Percentiles rank a stretch among this genome's conserved stretches.
These are phyloP conservation scores for Micromonas commoda DNA, from an alignment of 139 green algal species.

Conservation along the genomic window DNA sequence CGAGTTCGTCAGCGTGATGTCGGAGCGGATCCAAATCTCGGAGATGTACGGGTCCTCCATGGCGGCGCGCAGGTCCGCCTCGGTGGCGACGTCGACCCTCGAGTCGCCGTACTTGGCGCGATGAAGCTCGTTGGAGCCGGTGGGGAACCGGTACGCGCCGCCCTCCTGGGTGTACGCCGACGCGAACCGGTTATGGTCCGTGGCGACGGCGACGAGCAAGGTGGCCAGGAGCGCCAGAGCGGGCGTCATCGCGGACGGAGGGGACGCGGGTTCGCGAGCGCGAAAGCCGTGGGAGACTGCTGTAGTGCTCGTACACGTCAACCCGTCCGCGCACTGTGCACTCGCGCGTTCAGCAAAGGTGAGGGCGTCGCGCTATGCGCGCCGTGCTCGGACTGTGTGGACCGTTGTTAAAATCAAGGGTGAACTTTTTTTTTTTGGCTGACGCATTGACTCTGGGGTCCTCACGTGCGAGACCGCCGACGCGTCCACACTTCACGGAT, in stretches of 20 bases:
- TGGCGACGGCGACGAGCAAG: background rate
- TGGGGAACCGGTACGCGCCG: background rate
- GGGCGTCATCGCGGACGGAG: too few relatives aligned
- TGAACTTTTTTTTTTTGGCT: slow-evolving; percentile 3
- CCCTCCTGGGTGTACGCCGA: background rate
- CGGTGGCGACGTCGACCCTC: background rate
- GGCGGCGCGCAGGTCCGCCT: background rate
- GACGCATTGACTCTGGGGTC: background rate
- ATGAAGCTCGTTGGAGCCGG: background rate
- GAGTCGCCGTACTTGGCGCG: background rate
- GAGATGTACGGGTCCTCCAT: background rate
- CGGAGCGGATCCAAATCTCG: background rate
- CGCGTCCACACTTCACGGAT: background rate
- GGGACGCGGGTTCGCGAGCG: too few relatives aligned
- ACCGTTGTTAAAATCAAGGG: too few relatives aligned
- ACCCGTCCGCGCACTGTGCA: too few relatives aligned
- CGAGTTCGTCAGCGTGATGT: background rate
- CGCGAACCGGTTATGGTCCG: too few relatives aligned
- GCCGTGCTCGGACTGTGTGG: too few relatives aligned
- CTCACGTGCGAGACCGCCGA: background rate
- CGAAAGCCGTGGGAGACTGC: too few relatives aligned
- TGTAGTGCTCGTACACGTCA: too few relatives aligned
- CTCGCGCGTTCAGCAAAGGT: too few relatives aligned
- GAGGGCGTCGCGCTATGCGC: too few relatives aligned
- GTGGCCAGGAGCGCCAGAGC: background rate